Base-by-base conservation (phyloP, 345 rosid species). In the Stellera chamaejasme region DNA sequence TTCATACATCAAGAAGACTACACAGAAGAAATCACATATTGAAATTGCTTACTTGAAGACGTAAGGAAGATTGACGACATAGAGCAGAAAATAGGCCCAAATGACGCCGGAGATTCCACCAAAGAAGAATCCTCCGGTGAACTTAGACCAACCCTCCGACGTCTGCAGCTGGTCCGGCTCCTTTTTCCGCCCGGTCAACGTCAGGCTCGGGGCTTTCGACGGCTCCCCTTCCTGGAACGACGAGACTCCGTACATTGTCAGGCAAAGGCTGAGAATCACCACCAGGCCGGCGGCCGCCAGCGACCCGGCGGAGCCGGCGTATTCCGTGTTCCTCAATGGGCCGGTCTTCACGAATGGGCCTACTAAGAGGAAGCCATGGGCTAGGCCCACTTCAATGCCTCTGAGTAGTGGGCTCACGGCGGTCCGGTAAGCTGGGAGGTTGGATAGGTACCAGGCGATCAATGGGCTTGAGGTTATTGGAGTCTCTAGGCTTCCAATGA, bases 401-500 rank as follows among this genome's bases (percentile, higher is more conserved):
- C 97, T 71, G 55, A 93, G 94, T 55, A 93, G 99, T 1, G 99
- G 99, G 72, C 62, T 89, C 43, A 93, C 97, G 0, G 97, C 96
- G 1, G 99, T 93, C 61, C 96, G 66, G 77, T 93, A 93, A 14
- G 90, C 97, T 0, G 99, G 97, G 26, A 93, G 91, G 80, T 93
- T 87, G 43, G 99, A 89, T 26, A 89, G 90, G 79, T 87, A 93
- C 96, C 96, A 93, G 0, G 97, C 99, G 13, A 93, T 69, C 65
- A 93, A 56, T 0, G 97, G 97, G 82, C 97, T 89, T 28, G 97
- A 89, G 45, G 99, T 93, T 3, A 87, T 72, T 5, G 97, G 97
- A 55, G 97, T 89, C 73, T 93, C 99, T 2, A 93, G 85, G 71
- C 95, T 93, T 63, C 97, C 99, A 23, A 89, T 89, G 84, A 89